These are phyloP conservation scores for Cutaneotrichosporon cavernicola DNA, from an alignment of 1,284 basidiomycete species.

Conservation along the genomic window DNA sequence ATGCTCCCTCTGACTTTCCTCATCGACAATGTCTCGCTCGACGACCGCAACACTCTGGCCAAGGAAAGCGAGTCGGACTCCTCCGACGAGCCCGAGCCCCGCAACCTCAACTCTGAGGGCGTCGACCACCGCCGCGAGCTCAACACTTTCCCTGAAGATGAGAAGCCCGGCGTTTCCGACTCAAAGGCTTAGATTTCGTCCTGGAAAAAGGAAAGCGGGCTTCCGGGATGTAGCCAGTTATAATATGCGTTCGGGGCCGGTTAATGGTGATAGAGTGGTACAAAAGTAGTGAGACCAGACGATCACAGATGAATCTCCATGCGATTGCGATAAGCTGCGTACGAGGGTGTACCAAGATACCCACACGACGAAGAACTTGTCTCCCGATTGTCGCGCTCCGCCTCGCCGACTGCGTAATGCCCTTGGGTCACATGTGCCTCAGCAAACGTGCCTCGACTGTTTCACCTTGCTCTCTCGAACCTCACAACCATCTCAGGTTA, in stretches of 20 bases:
- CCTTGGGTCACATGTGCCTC: constrained; percentile 65
- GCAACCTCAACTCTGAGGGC: neutral
- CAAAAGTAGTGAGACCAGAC: no score
- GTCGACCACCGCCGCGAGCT: neutral
- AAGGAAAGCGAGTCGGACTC: constrained; percentile 3
- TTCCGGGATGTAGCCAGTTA: neutral
- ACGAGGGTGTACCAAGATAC: constrained; percentile 51
- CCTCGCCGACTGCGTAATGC: constrained; percentile 63
- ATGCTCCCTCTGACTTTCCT: constrained; percentile 32
- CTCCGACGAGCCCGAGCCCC: neutral
- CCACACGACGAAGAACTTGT: constrained; percentile 63
- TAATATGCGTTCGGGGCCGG: neutral
- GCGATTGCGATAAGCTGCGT: no score
- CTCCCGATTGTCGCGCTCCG: constrained; percentile 69
- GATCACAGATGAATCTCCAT: no score
- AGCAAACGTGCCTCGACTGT: constrained; percentile 61
- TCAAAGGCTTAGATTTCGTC: neutral
- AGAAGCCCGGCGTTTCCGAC: neutral
- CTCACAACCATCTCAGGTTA: no score
- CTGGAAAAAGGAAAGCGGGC: neutral
- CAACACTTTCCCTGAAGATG: neutral
- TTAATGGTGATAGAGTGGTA: no score
- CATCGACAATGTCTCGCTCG: constrained; percentile 40
- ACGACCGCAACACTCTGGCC: constrained; percentile 22
- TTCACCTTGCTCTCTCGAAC: constrained; percentile 70